Evolutionary conservation across 2,329 filamentous ascomycete genomes (phyloP).

Genomic region (Fusarium guadeloupense): DNA sequence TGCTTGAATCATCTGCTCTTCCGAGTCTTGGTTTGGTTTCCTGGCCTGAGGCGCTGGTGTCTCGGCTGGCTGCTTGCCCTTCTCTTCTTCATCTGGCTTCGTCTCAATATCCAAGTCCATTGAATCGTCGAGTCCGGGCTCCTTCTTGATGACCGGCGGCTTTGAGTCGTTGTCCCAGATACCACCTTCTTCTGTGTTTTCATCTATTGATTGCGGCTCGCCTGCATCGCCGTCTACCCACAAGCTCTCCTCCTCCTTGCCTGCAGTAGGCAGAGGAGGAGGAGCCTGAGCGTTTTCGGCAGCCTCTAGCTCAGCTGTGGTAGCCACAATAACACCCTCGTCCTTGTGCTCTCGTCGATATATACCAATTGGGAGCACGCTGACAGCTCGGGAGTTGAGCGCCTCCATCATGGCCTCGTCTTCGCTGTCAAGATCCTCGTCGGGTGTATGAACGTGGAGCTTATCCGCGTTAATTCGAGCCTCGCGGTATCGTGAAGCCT

Average conservation of each 20-base stretch:
- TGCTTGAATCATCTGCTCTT: conserved; percentile 51
- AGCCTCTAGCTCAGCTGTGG: conserved; percentile 66
- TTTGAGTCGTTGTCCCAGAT: conserved; percentile 56
- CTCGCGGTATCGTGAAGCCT: conserved; percentile 51
- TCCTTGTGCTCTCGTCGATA: conserved; percentile 64
- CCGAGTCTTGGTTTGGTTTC: conserved; percentile 49
- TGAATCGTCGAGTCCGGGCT: conserved; percentile 53
- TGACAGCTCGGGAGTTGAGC: conserved; percentile 45
- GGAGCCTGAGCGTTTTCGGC: conserved; percentile 55
- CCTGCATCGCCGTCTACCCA: conserved; percentile 53
- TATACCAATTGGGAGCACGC: conserved; percentile 64
- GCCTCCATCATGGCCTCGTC: conserved; percentile 54
- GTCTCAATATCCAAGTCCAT: conserved; percentile 54
- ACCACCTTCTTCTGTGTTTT: conserved; percentile 50
- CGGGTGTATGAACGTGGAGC: conserved; percentile 56
- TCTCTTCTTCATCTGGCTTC: conserved; percentile 38
- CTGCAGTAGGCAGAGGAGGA: conserved; percentile 15
- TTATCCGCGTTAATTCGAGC: conserved; percentile 65
- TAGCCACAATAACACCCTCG: conserved; percentile 62
- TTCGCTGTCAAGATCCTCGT: conserved; percentile 58
- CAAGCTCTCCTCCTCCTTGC: conserved; percentile 56
- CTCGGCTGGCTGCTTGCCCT: conserved; percentile 38
- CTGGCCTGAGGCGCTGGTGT: conserved; percentile 40
- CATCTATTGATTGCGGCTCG: conserved; percentile 38
- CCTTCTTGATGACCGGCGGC: conserved; percentile 54